Percentiles rank a stretch among this genome's conserved stretches.
Conservation (phyloP, 1,284 basidiomycete species). For the Leccinum solheimii region DNA sequence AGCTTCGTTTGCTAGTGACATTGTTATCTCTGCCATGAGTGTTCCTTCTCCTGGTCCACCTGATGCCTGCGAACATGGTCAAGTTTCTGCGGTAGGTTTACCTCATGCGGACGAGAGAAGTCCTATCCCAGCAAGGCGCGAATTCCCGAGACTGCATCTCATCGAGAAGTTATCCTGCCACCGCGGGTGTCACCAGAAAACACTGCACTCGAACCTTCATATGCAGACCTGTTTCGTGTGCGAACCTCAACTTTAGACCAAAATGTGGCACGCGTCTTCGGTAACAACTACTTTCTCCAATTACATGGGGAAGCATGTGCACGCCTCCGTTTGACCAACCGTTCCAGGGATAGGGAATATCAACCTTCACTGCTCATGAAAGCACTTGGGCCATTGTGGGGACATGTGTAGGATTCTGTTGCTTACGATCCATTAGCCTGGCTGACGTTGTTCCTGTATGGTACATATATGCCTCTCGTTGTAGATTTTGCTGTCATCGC, state of each 20-base stretch:
- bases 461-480: no score
- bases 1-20: background rate
- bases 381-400: slow-evolving; percentile 33
- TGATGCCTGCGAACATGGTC: background rate
- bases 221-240: slow-evolving; percentile 16
- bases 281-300: slow-evolving; percentile 47
- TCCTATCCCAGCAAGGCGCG: background rate
- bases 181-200: background rate
- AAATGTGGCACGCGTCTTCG: background rate
- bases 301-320: slow-evolving; percentile 49
- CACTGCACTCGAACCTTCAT: slow-evolving; percentile 7
- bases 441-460: no score
- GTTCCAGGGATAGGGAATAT: slow-evolving; percentile 34
- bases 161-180: background rate
- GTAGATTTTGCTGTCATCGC: no score
- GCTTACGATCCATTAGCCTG: background rate
- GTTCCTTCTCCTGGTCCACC: no score
- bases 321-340: slow-evolving; percentile 49
- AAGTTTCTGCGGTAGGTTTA: slow-evolving; percentile 13
- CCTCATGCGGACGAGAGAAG: slow-evolving; percentile 21
- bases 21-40: slow-evolving; percentile 18
- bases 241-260: slow-evolving; percentile 1
- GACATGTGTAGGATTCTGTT: slow-evolving; percentile 30
- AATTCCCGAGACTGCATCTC: slow-evolving; percentile 9
- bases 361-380: slow-evolving; percentile 29